phyloP scores from a whole-genome alignment of 768 basidiomycete species.

The Amanita pseudoporphyria region DNA sequence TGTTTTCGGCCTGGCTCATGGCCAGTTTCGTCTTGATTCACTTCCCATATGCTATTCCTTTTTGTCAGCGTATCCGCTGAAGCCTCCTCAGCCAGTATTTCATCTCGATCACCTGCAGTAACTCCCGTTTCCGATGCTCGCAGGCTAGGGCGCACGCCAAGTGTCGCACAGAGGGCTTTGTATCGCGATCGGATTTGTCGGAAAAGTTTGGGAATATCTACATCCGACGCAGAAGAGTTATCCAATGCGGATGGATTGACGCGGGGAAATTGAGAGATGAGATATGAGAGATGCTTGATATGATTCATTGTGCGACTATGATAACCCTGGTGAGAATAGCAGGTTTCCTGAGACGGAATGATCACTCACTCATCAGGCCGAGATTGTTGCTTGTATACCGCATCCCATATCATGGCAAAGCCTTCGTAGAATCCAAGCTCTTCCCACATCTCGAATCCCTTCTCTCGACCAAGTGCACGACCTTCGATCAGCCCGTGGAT shows the following conservation, averaged over 20 bases:
- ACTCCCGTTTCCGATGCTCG: slow-evolving; percentile 15
- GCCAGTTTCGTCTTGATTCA: background rate
- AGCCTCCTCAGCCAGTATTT: background rate
- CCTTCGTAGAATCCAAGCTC: slow-evolving; percentile 93
- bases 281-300: slow-evolving; percentile 56
- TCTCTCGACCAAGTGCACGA: slow-evolving; percentile 77
- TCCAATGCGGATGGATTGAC: slow-evolving; percentile 54
- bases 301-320: slow-evolving; percentile 54
- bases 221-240: slow-evolving; percentile 23
- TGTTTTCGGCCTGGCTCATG: background rate
- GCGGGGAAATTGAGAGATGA: slow-evolving; percentile 68
- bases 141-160: slow-evolving; percentile 51
- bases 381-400: slow-evolving; percentile 32
- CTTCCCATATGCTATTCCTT: background rate
- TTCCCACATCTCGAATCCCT: slow-evolving; percentile 95
- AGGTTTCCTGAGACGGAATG: background rate
- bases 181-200: slow-evolving; percentile 84
- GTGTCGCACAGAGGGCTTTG: slow-evolving; percentile 71
- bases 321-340: background rate
- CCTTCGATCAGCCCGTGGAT: slow-evolving; percentile 91
- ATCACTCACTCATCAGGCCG: slow-evolving; percentile 39
- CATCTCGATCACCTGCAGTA: background rate
- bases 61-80: background rate
- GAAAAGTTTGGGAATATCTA: slow-evolving; percentile 72
- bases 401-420: slow-evolving; percentile 64